Percentiles rank a stretch among this genome's conserved stretches.
These are phyloP conservation scores for Cicer arietinum DNA, from an alignment of 306 rosid genomes.

Conservation along the genomic window DNA sequence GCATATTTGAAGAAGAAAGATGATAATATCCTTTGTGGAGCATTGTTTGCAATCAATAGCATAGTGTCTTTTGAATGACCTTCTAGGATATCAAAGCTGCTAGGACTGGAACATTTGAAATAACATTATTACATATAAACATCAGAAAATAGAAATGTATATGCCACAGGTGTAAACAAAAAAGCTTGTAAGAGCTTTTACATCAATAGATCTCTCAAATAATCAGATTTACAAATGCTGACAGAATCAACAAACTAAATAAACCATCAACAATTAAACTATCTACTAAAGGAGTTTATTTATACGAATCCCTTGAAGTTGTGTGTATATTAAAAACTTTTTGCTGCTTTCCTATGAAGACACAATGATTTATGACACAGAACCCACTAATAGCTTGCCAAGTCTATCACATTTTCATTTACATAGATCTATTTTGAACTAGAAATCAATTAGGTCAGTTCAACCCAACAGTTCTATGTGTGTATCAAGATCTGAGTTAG, in stretches of 20 bases:
- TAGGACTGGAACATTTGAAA: constrained; percentile 67
- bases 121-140: constrained; percentile 24
- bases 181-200: neutral
- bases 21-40: constrained; percentile 95
- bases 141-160: constrained; percentile 20
- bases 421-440: constrained; percentile 4
- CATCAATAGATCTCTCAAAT: constrained; percentile 11
- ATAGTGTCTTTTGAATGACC: constrained; percentile 97
- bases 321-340: constrained; percentile 7
- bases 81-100: constrained; percentile 43
- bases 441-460: constrained; percentile 4
- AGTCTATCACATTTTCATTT: constrained; percentile 14
- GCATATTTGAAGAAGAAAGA: constrained; percentile 99
- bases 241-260: constrained; percentile 20
- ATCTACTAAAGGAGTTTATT: neutral
- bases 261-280: constrained; percentile 12
- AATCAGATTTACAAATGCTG: neutral
- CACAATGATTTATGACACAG: constrained; percentile 1
- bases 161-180: neutral
- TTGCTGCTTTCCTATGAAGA: neutral
- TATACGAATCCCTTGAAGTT: neutral
- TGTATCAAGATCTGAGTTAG: neutral
- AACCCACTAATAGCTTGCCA: constrained; percentile 2
- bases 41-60: constrained; percentile 90
- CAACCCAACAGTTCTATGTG: neutral